These are phyloP conservation scores for Parietaria judaica DNA, from an alignment of 306 rosid genomes.

Conservation along the genomic window DNA sequence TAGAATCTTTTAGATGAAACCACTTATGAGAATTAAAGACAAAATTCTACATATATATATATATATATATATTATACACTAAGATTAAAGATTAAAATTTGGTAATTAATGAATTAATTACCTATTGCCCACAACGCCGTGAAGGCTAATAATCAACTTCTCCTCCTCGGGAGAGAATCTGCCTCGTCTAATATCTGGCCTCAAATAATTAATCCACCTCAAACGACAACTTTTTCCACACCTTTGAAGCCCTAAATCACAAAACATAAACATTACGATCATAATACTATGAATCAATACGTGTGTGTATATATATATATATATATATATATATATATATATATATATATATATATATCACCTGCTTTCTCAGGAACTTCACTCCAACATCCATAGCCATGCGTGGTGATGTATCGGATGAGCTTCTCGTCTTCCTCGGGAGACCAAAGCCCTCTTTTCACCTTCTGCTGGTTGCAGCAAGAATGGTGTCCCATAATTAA, in stretches of 20 bases:
- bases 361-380: conserved; percentile 99
- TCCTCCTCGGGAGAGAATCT: conserved; percentile 93
- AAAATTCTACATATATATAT: no score
- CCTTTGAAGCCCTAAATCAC: conserved; percentile 77
- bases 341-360: background rate
- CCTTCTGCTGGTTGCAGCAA: conserved; percentile 98
- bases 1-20: no score
- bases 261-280: background rate
- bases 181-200: conserved; percentile 98
- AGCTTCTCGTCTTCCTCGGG: conserved; percentile 99
- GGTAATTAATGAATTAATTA: conserved; percentile 1
- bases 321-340: background rate
- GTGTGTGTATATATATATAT: background rate
- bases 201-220: conserved; percentile 96
- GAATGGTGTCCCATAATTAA: conserved; percentile 83
- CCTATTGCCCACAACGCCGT: conserved; percentile 98
- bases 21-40: no score
- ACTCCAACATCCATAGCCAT: conserved; percentile 99
- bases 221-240: conserved; percentile 96
- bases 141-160: conserved; percentile 89
- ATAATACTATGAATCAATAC: no score
- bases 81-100: background rate
- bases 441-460: conserved; percentile 98
- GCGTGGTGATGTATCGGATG: conserved; percentile 75
- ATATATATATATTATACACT: no score